phyloP scores from a whole-genome alignment of 1,284 basidiomycete genomes.

The Kwoniella shivajii region DNA sequence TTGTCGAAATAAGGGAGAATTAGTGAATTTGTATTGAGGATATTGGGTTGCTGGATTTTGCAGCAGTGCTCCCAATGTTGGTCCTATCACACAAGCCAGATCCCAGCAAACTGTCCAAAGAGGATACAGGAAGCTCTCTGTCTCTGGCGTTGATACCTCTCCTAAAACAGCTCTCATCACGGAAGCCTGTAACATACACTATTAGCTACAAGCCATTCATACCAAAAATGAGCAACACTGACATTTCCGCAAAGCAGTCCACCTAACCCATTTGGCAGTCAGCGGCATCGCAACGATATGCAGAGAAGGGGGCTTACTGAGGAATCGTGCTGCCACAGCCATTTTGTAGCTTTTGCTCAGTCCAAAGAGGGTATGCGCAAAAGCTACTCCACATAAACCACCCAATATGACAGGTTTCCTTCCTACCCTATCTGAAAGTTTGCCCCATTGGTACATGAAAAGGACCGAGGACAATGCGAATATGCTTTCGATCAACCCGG shows the following conservation, averaged over 20 bases:
- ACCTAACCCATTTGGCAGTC: constrained; percentile 6
- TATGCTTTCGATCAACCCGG: constrained; percentile 26
- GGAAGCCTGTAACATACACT: constrained; percentile 17
- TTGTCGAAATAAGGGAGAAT: constrained; percentile 11
- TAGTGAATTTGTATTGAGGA: constrained; percentile 20
- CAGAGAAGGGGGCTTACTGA: constrained; percentile 17
- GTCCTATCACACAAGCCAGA: constrained; percentile 25
- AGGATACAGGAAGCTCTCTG: constrained; percentile 30
- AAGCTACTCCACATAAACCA: constrained; percentile 21
- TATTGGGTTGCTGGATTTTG: constrained; percentile 24
- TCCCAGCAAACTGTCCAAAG: constrained; percentile 31
- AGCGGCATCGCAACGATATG: too few species aligned
- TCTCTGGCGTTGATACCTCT: constrained; percentile 26
- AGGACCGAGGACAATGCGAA: constrained; percentile 25
- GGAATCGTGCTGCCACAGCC: constrained; percentile 21
- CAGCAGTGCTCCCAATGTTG: constrained; percentile 23
- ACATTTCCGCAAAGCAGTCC: constrained; percentile 31
- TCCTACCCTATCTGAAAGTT: constrained; percentile 24
- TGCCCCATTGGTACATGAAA: constrained; percentile 32
- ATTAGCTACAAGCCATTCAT: background rate
- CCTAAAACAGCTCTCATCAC: constrained; percentile 28
- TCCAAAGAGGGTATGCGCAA: constrained; percentile 23
- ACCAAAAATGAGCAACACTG: background rate
- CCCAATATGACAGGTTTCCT: constrained; percentile 28
- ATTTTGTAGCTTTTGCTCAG: constrained; percentile 27